Base-by-base conservation (phyloP, 768 basidiomycete species). In the Kwoniella europaea region DNA sequence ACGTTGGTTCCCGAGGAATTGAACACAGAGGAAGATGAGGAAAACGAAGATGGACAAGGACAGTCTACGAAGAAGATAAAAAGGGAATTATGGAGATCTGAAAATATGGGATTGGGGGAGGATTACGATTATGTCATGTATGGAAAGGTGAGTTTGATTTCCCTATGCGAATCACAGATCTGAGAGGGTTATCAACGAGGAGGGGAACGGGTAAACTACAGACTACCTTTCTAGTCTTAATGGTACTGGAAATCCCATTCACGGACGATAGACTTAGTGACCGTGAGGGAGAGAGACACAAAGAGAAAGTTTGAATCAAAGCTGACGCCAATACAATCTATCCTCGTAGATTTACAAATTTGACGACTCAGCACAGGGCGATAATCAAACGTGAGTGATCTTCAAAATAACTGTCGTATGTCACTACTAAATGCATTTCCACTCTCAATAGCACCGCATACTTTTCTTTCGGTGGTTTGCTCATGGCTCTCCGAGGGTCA, bases 101-200 rank as follows among this genome's bases (percentile, higher is more conserved):
- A 92, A 88, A 15, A 88, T 87, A 74, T 87, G 88, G 81, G 95
- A 90, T 12, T 99, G 29, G 96, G 98, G 73, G 91, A 94, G 69
- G 94, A 98, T 74, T 99, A 94, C 79, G 95, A 98, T 80, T 99
- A 98, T 86, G 96, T 99, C 74, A 98, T 98, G 94, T 94, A 93
- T 82, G 96, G 96, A 42, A 98, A 95, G 90, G 94, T 95, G 74
- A 74, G 86, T 75, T 24, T n/a, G 6, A 22, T 9, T 3, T 35
- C 7, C 7, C 4, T 27, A 27, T 27, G 27, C 27, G 3, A 27
- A 27, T 20, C 24, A 16, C 27, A 13, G 2, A 35, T 10, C 10
- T 55, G 15, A 22, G 24, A 50, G 46, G 46, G 10, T 50, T 50
- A 2, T 50, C 46, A 50, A 3, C 46, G 5, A 18, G 10, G 46